These are phyloP conservation scores for Anisogramma anomala DNA, from an alignment of 2,329 filamentous ascomycete species.

Conservation along the genomic window DNA sequence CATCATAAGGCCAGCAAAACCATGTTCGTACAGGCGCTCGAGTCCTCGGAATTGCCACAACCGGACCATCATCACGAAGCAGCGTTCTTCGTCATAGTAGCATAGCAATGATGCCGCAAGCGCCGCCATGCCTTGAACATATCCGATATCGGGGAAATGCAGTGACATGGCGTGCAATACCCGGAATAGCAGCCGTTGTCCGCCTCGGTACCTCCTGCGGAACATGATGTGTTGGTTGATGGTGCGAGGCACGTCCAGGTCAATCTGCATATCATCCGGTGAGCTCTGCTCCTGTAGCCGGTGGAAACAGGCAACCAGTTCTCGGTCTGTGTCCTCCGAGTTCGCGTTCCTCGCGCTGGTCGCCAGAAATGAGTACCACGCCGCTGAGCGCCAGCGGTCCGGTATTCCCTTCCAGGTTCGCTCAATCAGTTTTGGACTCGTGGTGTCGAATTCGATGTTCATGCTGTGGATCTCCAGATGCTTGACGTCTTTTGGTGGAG, in stretches of 20 bases:
- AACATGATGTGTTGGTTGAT: constrained; percentile 98
- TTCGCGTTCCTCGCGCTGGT: constrained; percentile 58
- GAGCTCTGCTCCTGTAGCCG: constrained; percentile 62
- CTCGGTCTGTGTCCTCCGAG: constrained; percentile 54
- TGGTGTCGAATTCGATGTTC: constrained; percentile 68
- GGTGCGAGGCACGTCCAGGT: constrained; percentile 89
- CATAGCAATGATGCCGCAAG: constrained; percentile 85
- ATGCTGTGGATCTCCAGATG: constrained; percentile 44
- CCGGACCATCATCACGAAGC: constrained; percentile 93
- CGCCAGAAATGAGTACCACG: constrained; percentile 88
- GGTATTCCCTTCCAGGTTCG: constrained; percentile 97
- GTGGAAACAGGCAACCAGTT: constrained; percentile 62
- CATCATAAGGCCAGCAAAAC: constrained; percentile 77
- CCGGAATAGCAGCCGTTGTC: constrained; percentile 81
- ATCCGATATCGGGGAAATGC: constrained; percentile 83
- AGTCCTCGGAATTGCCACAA: constrained; percentile 84
- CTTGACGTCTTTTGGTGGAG: constrained; percentile 45
- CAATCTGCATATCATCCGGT: constrained; percentile 90
- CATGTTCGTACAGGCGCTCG: constrained; percentile 69
- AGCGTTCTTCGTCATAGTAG: constrained; percentile 91
- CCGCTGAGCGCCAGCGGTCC: constrained; percentile 83
- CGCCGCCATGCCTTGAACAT: constrained; percentile 96
- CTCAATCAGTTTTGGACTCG: constrained; percentile 73
- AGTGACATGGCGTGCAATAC: constrained; percentile 86
- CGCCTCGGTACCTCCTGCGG: constrained; percentile 76